Percentiles rank a stretch among this genome's conserved stretches.
Evolutionary conservation across 805 yeast genomes (phyloP).

Genomic region (Wickerhamomyces queroliae): DNA sequence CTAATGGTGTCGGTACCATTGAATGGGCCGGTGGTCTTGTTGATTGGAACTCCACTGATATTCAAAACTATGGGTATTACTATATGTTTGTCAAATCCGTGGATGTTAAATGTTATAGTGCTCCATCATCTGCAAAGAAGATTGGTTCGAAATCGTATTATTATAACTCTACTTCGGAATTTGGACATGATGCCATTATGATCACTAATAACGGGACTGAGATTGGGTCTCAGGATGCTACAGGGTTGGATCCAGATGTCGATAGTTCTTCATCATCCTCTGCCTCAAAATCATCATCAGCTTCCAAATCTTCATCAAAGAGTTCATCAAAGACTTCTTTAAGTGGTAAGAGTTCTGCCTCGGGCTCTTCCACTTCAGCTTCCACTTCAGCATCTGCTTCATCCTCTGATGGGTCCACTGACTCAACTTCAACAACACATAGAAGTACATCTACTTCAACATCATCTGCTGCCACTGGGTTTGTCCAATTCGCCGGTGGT

Average conservation of each 20-base stretch:
- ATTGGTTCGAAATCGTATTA: conserved; percentile 46
- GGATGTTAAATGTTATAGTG: conserved; percentile 62
- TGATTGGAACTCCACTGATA: conserved; percentile 76
- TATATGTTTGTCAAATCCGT: conserved; percentile 59
- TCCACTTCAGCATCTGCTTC: background rate
- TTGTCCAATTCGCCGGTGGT: conserved; percentile 2
- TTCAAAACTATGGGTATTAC: conserved; percentile 73
- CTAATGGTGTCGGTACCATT: conserved; percentile 55
- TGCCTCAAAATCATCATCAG: background rate
- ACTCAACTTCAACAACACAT: background rate
- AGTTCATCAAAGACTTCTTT: conserved; percentile 3
- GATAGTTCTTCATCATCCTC: conserved; percentile 9
- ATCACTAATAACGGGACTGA: conserved; percentile 59
- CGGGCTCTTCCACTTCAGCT: conserved; percentile 2
- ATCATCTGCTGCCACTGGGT: conserved; percentile 1
- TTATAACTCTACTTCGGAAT: conserved; percentile 44
- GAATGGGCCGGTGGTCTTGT: conserved; percentile 88
- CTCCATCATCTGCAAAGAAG: conserved; percentile 49
- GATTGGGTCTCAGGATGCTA: conserved; percentile 53
- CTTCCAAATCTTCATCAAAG: conserved; percentile 14
- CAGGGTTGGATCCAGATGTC: conserved; percentile 58
- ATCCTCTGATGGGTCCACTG: background rate
- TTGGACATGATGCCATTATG: conserved; percentile 44
- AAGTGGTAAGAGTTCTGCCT: background rate
- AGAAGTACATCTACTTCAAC: background rate